phyloP scores from a whole-genome alignment of 2,329 filamentous ascomycete genomes.

The Pseudogymnoascus sp. region DNA sequence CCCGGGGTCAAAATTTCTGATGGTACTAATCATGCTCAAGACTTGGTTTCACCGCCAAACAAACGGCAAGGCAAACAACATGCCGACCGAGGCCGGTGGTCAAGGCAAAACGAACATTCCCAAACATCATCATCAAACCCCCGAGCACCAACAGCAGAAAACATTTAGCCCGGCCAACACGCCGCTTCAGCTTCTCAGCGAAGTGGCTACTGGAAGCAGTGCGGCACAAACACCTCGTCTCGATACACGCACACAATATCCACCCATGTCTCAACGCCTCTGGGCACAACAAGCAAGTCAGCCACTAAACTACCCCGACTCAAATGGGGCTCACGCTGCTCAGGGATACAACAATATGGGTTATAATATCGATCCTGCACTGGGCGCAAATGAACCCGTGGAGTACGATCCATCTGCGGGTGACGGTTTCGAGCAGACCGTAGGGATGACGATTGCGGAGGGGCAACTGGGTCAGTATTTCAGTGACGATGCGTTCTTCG shows the following conservation, averaged over 20 bases:
- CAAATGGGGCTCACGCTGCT: slow-evolving; percentile 1
- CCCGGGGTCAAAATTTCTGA: slow-evolving; percentile 61
- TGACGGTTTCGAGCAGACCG: slow-evolving; percentile 29
- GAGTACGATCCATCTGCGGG: slow-evolving; percentile 26
- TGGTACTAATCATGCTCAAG: slow-evolving; percentile 63
- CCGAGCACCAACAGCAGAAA: slow-evolving; percentile 13
- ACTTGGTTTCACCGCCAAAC: slow-evolving; percentile 45
- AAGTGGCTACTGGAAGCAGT: slow-evolving; percentile 33
- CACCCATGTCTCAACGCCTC: slow-evolving; percentile 16
- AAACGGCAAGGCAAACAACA: slow-evolving; percentile 19
- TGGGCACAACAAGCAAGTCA: slow-evolving; percentile 11
- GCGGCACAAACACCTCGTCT: slow-evolving; percentile 20
- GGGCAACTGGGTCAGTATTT: slow-evolving; percentile 27
- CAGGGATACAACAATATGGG: slow-evolving; percentile 5
- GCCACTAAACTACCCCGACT: background rate
- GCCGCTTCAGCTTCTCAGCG: slow-evolving; percentile 33
- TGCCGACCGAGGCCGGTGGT: slow-evolving; percentile 6
- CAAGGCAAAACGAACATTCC: slow-evolving; percentile 15
- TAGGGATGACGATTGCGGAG: slow-evolving; percentile 27
- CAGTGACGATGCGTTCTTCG: slow-evolving; percentile 26
- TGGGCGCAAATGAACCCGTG: slow-evolving; percentile 17
- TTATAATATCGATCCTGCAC: slow-evolving; percentile 24
- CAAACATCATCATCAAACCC: slow-evolving; percentile 18
- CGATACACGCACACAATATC: slow-evolving; percentile 17
- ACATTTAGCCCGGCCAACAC: slow-evolving; percentile 29